Base-by-base conservation (phyloP, 805 yeast genomes). In the Yamadazyma laniorum region DNA sequence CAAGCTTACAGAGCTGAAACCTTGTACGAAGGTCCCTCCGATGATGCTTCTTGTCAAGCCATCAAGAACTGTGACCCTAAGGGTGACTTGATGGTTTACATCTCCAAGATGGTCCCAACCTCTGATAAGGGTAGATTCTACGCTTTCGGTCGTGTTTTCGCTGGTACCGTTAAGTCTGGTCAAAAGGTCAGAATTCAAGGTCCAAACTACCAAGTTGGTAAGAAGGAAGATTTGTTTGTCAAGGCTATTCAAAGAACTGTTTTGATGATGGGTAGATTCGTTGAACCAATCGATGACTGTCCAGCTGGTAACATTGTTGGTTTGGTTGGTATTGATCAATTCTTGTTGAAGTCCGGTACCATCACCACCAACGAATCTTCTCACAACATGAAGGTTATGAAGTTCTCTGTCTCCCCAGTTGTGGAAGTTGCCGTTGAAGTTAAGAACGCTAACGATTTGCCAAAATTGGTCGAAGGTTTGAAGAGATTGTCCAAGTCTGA, bases 241-340 rank as follows among this genome's bases (percentile, higher is more conserved):
- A 91, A 91, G 85, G 85, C 96, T 60, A 78, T 91, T 65, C 99
- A 91, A 82, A 91, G 99, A 83, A 93, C 96, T 62, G 99, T 91
- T 63, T 80, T 91, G 69, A 91, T 91, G 99, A 91, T 91, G 99
- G 99, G 99, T 72, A 87, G 97, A 79, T 73, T 77, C 72, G 95
- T 87, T 65, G 99, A 91, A 82, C 88, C 91, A 68, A 91, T 91
- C 64, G 98, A 91, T 65, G 98, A 91, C 79, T 86, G 95, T 79
- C 98, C 99, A 71, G 97, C 98, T 61, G 99, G 99, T 87, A 91
- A 91, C 96, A 91, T 91, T 84, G 82, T 90, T 68, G 99, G 98
- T 89, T 79, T 91, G 72, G 98, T 91, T 64, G 99, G 99, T 90
- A 86, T 91, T 63, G 99, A 91, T 78, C 99, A 91, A 82, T 91